These are phyloP conservation scores for Allomyces arbusculus DNA, from an alignment of 192 early-diverging fungal species.

Conservation along the genomic window DNA sequence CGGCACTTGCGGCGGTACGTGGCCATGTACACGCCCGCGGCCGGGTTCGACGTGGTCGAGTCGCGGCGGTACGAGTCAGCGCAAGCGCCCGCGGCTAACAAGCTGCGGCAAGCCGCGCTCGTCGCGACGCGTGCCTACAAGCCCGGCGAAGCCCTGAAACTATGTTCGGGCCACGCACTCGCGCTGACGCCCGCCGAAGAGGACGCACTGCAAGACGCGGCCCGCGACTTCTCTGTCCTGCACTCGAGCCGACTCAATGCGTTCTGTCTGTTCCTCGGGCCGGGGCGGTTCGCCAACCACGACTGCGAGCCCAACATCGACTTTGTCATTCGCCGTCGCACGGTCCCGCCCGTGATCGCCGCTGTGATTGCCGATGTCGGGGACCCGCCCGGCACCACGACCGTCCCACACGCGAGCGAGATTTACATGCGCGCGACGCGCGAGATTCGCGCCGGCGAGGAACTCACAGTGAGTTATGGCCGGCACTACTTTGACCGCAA, in stretches of 20 bases:
- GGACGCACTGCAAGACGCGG: slow-evolving; percentile 6
- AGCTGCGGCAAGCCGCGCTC: slow-evolving; percentile 14
- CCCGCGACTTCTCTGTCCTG: slow-evolving; percentile 45
- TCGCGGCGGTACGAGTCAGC: slow-evolving; percentile 29
- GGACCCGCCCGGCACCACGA: no score
- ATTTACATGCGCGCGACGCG: slow-evolving; percentile 45
- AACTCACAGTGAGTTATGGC: slow-evolving; percentile 47
- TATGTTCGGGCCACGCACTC: slow-evolving; percentile 31
- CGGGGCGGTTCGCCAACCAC: slow-evolving; percentile 55
- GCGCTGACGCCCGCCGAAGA: slow-evolving; percentile 18
- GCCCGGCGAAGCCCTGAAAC: slow-evolving; percentile 13
- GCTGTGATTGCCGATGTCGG: neutral
- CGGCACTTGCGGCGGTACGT: slow-evolving; percentile 35
- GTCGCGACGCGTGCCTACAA: slow-evolving; percentile 15
- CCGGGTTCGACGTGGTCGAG: slow-evolving; percentile 41
- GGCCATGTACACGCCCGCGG: slow-evolving; percentile 34
- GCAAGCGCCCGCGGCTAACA: neutral
- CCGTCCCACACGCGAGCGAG: slow-evolving; percentile 10
- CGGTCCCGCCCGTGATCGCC: neutral
- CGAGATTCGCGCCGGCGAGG: slow-evolving; percentile 43
- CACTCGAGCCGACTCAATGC: slow-evolving; percentile 28
- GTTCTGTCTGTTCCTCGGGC: slow-evolving; percentile 44
- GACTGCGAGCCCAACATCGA: slow-evolving; percentile 46
- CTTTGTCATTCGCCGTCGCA: slow-evolving; percentile 13
- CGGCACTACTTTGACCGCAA: slow-evolving; percentile 41